Conservation (phyloP, 495 filamentous ascomycete species). For the Penicillium diatomitis region DNA sequence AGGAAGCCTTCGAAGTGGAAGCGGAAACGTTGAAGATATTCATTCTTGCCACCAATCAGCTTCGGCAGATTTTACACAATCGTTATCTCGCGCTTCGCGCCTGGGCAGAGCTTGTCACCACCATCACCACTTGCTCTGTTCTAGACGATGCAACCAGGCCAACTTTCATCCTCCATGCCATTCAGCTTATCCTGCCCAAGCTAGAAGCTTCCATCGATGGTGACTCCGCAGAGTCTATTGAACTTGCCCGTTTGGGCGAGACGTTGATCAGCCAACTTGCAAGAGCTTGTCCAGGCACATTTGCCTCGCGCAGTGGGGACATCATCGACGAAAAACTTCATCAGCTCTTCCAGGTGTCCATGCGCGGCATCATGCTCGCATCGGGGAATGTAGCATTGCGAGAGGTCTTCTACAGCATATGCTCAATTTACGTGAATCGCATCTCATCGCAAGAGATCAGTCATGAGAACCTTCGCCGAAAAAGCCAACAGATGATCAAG, state of each 20-base stretch:
- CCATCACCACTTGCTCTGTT: constrained; percentile 69
- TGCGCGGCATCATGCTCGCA: constrained; percentile 65
- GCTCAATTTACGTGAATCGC: constrained; percentile 70
- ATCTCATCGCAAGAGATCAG: constrained; percentile 43
- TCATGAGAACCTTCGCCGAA: constrained; percentile 39
- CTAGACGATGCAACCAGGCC: constrained; percentile 57
- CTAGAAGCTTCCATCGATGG: constrained; percentile 63
- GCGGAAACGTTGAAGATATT: constrained; percentile 47
- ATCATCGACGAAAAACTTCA: constrained; percentile 81
- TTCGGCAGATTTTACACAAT: constrained; percentile 45
- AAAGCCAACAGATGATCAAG: constrained; percentile 68
- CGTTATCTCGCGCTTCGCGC: constrained; percentile 58
- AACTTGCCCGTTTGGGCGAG: constrained; percentile 69
- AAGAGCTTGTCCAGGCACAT: constrained; percentile 37
- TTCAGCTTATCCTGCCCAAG: constrained; percentile 79
- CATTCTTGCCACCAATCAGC: constrained; percentile 60
- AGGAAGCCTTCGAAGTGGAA: constrained; percentile 49
- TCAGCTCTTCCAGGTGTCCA: constrained; percentile 77
- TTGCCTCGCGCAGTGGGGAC: constrained; percentile 48
- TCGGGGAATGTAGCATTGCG: constrained; percentile 60
- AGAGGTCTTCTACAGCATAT: constrained; percentile 78
- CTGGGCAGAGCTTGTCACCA: constrained; percentile 72
- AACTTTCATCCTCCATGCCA: constrained; percentile 69
- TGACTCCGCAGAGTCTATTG: constrained; percentile 53
- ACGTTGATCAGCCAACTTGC: constrained; percentile 66